phyloP scores from a whole-genome alignment of 208 protist genomes.

The Trichomonas vaginalis region DNA sequence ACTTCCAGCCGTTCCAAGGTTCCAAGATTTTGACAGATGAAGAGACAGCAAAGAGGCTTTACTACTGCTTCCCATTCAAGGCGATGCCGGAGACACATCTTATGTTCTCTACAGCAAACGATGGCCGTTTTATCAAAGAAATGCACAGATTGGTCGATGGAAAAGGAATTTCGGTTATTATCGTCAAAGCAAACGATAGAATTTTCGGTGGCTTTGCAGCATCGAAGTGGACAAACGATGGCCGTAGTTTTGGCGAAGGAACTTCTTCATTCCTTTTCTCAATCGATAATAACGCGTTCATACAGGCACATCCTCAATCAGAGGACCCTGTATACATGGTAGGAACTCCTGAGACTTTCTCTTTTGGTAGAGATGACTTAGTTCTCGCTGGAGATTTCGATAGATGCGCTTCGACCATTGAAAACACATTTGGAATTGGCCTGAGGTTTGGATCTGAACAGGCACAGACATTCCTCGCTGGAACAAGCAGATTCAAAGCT shows the following conservation, averaged over 20 bases:
- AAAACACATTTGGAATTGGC: neutral
- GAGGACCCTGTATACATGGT: neutral
- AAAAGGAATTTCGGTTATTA: neutral
- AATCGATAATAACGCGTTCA: neutral
- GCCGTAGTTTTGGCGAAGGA: neutral
- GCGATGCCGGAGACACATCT: neutral
- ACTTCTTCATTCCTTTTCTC: neutral
- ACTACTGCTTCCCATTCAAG: conserved; percentile 15
- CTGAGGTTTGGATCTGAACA: neutral
- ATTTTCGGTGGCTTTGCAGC: conserved; percentile 7
- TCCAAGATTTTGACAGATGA: neutral
- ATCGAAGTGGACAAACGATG: neutral
- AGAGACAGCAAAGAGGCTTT: neutral
- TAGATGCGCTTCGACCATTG: neutral
- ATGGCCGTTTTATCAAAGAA: neutral
- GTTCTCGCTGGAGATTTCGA: neutral
- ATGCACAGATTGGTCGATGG: neutral
- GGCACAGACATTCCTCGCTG: neutral
- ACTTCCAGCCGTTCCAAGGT: neutral
- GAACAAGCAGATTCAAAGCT: neutral
- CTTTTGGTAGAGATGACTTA: neutral
- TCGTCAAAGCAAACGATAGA: neutral
- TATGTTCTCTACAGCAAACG: neutral
- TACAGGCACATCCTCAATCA: neutral
- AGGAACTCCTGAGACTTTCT: neutral